These are phyloP conservation scores for Saitozyma sp. DNA, from an alignment of 768 basidiomycete genomes.

Conservation along the genomic window DNA sequence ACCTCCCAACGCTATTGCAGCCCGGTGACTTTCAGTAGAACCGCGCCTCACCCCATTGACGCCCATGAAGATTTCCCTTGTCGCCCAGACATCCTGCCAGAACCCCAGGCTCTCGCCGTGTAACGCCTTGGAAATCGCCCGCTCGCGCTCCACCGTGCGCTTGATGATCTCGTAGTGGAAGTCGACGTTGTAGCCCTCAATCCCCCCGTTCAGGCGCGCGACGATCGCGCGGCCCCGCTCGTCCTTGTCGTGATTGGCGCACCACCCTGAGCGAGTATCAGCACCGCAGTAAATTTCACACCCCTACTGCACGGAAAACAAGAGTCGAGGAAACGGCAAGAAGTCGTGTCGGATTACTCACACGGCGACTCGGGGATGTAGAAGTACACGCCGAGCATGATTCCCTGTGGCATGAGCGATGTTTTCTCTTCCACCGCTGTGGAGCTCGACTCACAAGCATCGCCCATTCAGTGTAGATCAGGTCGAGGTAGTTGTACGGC, in stretches of 20 bases:
- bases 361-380: constrained; percentile 26
- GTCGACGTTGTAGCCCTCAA: constrained; percentile 39
- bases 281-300: not conserved
- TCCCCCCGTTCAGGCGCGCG: constrained; percentile 28
- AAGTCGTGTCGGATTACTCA: not conserved
- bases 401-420: constrained; percentile 9
- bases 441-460: constrained; percentile 6
- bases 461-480: constrained; percentile 40
- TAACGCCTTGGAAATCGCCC: constrained; percentile 7
- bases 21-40: not conserved
- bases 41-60: constrained; percentile 28
- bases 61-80: constrained; percentile 34
- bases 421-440: not conserved
- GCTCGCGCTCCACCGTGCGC: constrained; percentile 29
- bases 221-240: constrained; percentile 26
- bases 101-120: constrained; percentile 23
- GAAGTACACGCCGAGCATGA: constrained; percentile 17
- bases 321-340: too few species aligned
- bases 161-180: constrained; percentile 36
- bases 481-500: constrained; percentile 25
- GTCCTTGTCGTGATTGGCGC: constrained; percentile 24
- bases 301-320: too few species aligned
- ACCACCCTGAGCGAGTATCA: constrained; percentile 21
- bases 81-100: constrained; percentile 18
- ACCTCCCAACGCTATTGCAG: not conserved